A percentile compares a stretch with the other conserved stretches of the same genome.
phyloP scores from a whole-genome alignment of 208 protist genomes.

The Acanthamoeba quina region DNA sequence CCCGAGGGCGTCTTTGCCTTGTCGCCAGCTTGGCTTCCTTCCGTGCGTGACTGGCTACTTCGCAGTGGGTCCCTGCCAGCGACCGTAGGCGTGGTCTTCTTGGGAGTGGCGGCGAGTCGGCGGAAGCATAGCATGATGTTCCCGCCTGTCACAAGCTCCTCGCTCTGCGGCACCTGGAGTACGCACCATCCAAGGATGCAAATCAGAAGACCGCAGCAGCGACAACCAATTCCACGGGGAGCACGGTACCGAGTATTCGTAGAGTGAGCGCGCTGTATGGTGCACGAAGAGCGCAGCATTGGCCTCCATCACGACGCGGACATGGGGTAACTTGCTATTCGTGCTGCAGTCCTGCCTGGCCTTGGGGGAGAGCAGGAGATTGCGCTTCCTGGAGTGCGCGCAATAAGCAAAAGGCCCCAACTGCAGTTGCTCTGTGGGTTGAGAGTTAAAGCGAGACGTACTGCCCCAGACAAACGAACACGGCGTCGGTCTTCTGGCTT shows the following conservation, averaged over 20 bases:
- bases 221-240: not conserved
- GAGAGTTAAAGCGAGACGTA: not conserved
- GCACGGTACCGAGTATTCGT: conserved; percentile 44
- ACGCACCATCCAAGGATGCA: too few relatives aligned
- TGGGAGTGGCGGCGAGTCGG: not conserved
- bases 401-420: not conserved
- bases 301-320: conserved; percentile 42
- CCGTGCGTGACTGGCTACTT: not conserved
- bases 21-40: not conserved
- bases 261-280: conserved; percentile 1
- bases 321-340: conserved; percentile 5
- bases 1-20: not conserved
- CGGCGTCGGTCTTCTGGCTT: conserved; percentile 32
- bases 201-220: not conserved
- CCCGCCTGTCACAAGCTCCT: not conserved
- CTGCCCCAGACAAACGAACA: conserved; percentile 46
- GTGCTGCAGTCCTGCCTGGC: not conserved
- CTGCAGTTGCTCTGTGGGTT: not conserved
- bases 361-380: conserved; percentile 51
- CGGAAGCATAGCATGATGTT: conserved; percentile 30
- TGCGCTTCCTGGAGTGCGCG: not conserved
- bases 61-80: not conserved
- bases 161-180: conserved; percentile 19
- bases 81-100: not conserved
- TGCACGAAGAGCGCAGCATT: conserved; percentile 43